Conservation (phyloP, 2,329 filamentous ascomycete genomes). For the Penicillium sp. region DNA sequence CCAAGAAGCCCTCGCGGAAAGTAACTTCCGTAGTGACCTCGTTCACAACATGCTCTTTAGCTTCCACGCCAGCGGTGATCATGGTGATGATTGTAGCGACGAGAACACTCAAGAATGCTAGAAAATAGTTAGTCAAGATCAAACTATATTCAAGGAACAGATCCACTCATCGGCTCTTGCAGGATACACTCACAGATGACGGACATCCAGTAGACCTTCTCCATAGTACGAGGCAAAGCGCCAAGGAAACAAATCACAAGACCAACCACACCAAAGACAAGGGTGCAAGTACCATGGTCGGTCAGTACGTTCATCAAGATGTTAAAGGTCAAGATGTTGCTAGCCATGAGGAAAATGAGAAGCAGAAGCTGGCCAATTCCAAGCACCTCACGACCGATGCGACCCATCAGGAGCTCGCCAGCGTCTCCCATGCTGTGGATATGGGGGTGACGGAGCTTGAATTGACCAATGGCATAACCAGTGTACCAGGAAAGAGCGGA, state of each 20-base stretch:
- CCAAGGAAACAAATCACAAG: conserved; percentile 64
- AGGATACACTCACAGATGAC: conserved; percentile 56
- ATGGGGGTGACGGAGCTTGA: conserved; percentile 62
- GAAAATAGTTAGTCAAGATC: conserved; percentile 17
- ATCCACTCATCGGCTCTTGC: too few relatives aligned
- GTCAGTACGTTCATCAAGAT: conserved; percentile 71
- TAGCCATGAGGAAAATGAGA: conserved; percentile 71
- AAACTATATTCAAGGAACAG: not conserved
- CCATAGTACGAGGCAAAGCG: conserved; percentile 66
- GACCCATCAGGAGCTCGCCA: conserved; percentile 67
- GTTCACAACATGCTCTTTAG: conserved; percentile 46
- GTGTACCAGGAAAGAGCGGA: conserved; percentile 64
- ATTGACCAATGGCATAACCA: conserved; percentile 65
- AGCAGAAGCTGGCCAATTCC: conserved; percentile 67
- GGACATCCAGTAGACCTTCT: conserved; percentile 66
- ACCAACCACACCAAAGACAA: conserved; percentile 67
- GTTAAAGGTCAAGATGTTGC: conserved; percentile 72
- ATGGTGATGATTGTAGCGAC: conserved; percentile 70
- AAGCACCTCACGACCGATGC: conserved; percentile 65
- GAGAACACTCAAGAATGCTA: conserved; percentile 68
- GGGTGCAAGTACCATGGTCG: conserved; percentile 65
- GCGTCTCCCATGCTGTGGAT: conserved; percentile 72
- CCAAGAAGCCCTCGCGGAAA: conserved; percentile 63
- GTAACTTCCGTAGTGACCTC: conserved; percentile 48
- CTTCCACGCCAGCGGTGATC: conserved; percentile 64